Conservation (phyloP, 78 protist species). For the Dictyostelium capitatum region DNA sequence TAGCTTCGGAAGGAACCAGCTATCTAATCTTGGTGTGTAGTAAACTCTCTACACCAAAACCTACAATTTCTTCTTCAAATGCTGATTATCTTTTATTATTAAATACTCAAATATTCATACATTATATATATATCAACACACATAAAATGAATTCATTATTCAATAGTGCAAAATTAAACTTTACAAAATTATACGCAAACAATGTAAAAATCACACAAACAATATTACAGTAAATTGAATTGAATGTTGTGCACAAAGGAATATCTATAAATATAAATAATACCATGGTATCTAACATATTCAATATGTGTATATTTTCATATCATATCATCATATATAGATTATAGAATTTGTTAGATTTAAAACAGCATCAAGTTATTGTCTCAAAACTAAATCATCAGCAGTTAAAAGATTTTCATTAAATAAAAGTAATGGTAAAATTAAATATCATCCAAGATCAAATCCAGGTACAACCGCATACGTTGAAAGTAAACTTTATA, state of each 20-base stretch:
- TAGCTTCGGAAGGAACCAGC: no score
- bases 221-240: neutral
- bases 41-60: no score
- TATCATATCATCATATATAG: no score
- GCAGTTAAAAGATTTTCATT: conserved; percentile 28
- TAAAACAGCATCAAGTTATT: neutral
- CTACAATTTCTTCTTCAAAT: no score
- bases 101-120: neutral
- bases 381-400: conserved; percentile 14
- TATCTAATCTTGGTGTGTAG: no score
- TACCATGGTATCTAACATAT: no score
- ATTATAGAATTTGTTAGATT: neutral
- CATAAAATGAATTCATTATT: conserved; percentile 22
- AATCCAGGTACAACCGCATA: neutral
- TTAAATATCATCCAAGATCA: conserved; percentile 24
- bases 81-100: no score
- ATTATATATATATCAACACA: no score
- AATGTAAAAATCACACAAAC: neutral
- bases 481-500: neutral
- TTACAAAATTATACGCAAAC: neutral
- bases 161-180: neutral
- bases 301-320: no score
- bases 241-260: no score
- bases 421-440: conserved; percentile 23
- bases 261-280: no score